phyloP scores from a whole-genome alignment of 2,329 filamentous ascomycete genomes.

The Tympanopsis confertula region DNA sequence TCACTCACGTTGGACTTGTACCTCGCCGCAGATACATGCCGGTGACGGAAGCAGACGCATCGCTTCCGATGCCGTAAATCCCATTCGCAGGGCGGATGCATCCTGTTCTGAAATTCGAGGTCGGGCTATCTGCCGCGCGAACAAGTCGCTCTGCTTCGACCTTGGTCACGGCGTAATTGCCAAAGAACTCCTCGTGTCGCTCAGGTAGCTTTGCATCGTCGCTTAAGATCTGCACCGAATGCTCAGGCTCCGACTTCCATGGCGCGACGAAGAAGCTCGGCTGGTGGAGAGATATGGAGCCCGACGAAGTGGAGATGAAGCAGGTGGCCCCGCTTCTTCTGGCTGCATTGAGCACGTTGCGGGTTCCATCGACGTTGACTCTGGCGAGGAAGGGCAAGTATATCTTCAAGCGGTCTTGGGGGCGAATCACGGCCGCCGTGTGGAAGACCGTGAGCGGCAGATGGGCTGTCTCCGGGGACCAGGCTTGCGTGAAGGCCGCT shows the following conservation, averaged over 20 bases:
- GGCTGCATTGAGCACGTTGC: slow-evolving; percentile 34
- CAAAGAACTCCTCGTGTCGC: slow-evolving; percentile 28
- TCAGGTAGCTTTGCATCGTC: slow-evolving; percentile 26
- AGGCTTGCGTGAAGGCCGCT: slow-evolving; percentile 32
- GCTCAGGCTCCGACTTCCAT: slow-evolving; percentile 25
- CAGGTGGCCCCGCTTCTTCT: slow-evolving; percentile 30
- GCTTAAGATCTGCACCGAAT: slow-evolving; percentile 30
- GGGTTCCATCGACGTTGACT: slow-evolving; percentile 38
- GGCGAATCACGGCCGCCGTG: slow-evolving; percentile 40
- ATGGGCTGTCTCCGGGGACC: slow-evolving; percentile 22
- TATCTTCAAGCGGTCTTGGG: slow-evolving; percentile 30
- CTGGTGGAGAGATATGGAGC: slow-evolving; percentile 27
- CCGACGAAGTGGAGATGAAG: slow-evolving; percentile 41
- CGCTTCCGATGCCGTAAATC: slow-evolving; percentile 35
- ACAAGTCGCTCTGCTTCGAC: slow-evolving; percentile 37
- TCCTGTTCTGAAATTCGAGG: slow-evolving; percentile 34
- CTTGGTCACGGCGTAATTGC: slow-evolving; percentile 39
- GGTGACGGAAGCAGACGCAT: slow-evolving; percentile 21
- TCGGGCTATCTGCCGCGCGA: slow-evolving; percentile 24
- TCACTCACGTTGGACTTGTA: slow-evolving; percentile 16
- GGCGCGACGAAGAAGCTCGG: slow-evolving; percentile 28
- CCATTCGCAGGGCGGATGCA: slow-evolving; percentile 39
- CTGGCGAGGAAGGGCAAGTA: slow-evolving; percentile 30
- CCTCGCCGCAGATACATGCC: slow-evolving; percentile 23
- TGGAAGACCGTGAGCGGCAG: slow-evolving; percentile 44